phyloP scores from a whole-genome alignment of 1,139 yeast genomes.

The Blastobotrys ciferrii region DNA sequence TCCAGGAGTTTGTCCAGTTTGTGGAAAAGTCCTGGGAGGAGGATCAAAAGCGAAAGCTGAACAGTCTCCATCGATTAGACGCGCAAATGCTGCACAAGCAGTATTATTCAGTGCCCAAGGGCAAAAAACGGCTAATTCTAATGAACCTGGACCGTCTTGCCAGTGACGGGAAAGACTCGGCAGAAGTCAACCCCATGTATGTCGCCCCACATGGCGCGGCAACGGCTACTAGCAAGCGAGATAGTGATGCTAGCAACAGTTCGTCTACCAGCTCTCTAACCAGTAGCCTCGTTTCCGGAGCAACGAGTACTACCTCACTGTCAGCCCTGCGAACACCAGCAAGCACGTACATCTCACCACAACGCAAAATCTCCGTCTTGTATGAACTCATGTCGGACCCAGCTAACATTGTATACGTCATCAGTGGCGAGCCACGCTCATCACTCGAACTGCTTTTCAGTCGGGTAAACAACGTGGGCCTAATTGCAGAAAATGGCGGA shows the following conservation, averaged over 20 bases:
- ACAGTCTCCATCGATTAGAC: constrained; percentile 33
- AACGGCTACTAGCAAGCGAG: background rate
- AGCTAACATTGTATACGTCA: constrained; percentile 64
- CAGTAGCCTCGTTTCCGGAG: background rate
- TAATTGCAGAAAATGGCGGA: constrained; percentile 90
- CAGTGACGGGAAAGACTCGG: constrained; percentile 2
- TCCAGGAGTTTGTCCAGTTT: constrained; percentile 52
- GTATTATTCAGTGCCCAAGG: constrained; percentile 24
- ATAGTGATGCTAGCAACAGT: background rate
- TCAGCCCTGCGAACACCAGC: constrained; percentile 17
- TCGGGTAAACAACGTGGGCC: constrained; percentile 67
- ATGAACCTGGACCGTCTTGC: constrained; percentile 32
- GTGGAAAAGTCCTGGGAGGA: constrained; percentile 64
- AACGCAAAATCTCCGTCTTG: constrained; percentile 37
- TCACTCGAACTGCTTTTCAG: constrained; percentile 68
- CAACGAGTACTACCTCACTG: constrained; percentile 10
- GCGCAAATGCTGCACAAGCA: constrained; percentile 25
- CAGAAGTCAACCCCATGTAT: too few species aligned
- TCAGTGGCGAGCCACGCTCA: constrained; percentile 60
- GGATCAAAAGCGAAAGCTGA: constrained; percentile 44
- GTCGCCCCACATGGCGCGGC: too few species aligned
- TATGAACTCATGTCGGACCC: constrained; percentile 52
- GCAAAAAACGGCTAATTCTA: constrained; percentile 34
- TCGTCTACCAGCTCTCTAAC: background rate
- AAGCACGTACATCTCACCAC: constrained; percentile 32